Conservation (phyloP, 2,329 filamentous ascomycete genomes). For the Arthrobotrys conoides region DNA sequence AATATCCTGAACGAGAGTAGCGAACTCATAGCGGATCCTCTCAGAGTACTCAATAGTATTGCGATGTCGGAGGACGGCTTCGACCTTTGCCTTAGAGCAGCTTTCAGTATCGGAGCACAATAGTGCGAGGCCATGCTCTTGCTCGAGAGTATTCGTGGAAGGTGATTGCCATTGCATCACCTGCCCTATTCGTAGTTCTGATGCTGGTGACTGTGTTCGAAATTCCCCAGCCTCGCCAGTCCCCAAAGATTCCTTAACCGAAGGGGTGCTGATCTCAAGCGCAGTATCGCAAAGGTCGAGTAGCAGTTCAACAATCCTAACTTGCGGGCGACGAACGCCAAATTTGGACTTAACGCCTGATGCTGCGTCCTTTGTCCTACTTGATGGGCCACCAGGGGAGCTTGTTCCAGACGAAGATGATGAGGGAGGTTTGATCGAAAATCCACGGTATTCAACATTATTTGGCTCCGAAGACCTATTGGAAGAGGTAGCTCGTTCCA, state of each 20-base stretch:
- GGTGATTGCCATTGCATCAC: constrained; percentile 97
- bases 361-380: constrained; percentile 73
- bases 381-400: constrained; percentile 73
- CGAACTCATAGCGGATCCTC: constrained; percentile 93
- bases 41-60: constrained; percentile 96
- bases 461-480: constrained; percentile 65
- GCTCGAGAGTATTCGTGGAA: constrained; percentile 88
- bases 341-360: constrained; percentile 74
- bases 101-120: constrained; percentile 92
- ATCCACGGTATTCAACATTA: constrained; percentile 65
- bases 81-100: constrained; percentile 87
- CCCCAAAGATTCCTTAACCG: constrained; percentile 85
- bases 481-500: constrained; percentile 82
- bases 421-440: constrained; percentile 83
- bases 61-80: constrained; percentile 90
- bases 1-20: constrained; percentile 92
- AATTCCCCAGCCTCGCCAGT: constrained; percentile 79
- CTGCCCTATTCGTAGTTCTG: constrained; percentile 93
- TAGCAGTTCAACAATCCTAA: constrained; percentile 92
- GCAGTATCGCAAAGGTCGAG: constrained; percentile 96
- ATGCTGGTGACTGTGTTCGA: constrained; percentile 93
- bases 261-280: constrained; percentile 92
- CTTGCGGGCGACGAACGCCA: constrained; percentile 87
- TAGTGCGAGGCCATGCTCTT: constrained; percentile 88
- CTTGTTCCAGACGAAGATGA: constrained; percentile 75